Evolutionary conservation across 2,329 filamentous ascomycete genomes (phyloP).

Genomic region (Diaporthe vaccinii): DNA sequence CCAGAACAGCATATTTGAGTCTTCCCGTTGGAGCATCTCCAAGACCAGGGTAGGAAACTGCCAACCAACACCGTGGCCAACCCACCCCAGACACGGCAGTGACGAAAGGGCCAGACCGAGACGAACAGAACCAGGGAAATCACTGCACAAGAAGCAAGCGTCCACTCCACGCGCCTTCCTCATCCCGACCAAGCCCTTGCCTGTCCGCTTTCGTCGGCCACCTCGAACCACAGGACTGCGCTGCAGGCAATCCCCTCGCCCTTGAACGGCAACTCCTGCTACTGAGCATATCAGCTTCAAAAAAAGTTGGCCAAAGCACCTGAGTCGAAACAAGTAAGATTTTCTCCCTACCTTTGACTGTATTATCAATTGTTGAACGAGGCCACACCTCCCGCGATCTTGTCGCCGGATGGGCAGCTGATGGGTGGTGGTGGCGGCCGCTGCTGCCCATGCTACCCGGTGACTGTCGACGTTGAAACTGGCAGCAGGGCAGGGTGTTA

Average conservation of each 20-base stretch:
- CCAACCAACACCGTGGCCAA: slow-evolving; percentile 13
- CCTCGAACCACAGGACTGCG: neutral
- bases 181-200: neutral
- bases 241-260: neutral
- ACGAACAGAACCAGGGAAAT: slow-evolving; percentile 3
- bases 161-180: slow-evolving; percentile 1
- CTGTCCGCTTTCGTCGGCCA: neutral
- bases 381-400: neutral
- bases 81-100: slow-evolving; percentile 20
- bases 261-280: neutral
- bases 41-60: slow-evolving; percentile 26
- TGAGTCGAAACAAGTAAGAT: slow-evolving; percentile 2
- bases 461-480: neutral
- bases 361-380: neutral
- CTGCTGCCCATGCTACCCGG: slow-evolving; percentile 6
- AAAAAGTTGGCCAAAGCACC: neutral
- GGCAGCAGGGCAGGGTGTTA: neutral
- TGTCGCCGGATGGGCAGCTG: neutral
- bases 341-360: neutral
- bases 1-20: slow-evolving; percentile 6
- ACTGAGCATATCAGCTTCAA: neutral
- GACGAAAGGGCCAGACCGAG: slow-evolving; percentile 24
- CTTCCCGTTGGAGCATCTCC: neutral
- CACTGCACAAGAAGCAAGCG: slow-evolving; percentile 2
- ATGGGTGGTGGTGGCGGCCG: neutral